Percentiles rank a stretch among this genome's conserved stretches.
Conservation (phyloP, 2,329 filamentous ascomycete genomes). For the Aureobasidium sp. region DNA sequence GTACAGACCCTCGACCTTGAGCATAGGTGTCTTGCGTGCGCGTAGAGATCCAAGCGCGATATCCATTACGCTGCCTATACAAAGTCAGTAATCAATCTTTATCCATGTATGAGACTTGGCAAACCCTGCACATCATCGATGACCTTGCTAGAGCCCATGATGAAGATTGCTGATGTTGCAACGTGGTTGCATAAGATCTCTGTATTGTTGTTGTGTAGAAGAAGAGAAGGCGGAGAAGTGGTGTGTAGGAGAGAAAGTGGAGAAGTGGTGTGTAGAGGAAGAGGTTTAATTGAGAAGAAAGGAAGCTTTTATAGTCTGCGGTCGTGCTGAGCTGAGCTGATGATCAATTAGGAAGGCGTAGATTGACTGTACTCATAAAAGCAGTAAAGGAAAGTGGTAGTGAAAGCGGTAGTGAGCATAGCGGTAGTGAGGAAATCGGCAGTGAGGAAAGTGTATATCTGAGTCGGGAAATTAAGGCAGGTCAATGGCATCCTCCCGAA, state of each 20-base stretch:
- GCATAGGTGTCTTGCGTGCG: background rate
- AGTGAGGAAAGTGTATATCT: background rate
- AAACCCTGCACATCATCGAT: background rate
- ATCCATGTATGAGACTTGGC: background rate
- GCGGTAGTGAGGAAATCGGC: background rate
- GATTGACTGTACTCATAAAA: background rate
- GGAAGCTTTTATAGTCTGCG: background rate
- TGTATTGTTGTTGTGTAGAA: background rate
- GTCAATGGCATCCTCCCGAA: background rate
- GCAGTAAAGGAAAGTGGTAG: background rate
- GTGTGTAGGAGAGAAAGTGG: background rate
- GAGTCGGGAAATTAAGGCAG: background rate
- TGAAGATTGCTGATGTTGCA: background rate
- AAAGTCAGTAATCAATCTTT: background rate
- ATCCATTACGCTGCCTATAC: slow-evolving; percentile 1
- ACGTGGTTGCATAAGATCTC: background rate
- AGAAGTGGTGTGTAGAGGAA: background rate
- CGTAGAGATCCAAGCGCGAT: background rate
- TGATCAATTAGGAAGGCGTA: background rate
- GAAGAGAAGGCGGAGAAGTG: background rate
- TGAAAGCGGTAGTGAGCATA: background rate
- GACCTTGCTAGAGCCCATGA: background rate
- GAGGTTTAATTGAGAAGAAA: background rate
- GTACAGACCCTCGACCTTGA: background rate
- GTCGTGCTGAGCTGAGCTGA: background rate